Percentiles rank a stretch among this genome's conserved stretches.
phyloP scores from a whole-genome alignment of 2,329 filamentous ascomycete genomes.

The Dactylellina parvicollis region DNA sequence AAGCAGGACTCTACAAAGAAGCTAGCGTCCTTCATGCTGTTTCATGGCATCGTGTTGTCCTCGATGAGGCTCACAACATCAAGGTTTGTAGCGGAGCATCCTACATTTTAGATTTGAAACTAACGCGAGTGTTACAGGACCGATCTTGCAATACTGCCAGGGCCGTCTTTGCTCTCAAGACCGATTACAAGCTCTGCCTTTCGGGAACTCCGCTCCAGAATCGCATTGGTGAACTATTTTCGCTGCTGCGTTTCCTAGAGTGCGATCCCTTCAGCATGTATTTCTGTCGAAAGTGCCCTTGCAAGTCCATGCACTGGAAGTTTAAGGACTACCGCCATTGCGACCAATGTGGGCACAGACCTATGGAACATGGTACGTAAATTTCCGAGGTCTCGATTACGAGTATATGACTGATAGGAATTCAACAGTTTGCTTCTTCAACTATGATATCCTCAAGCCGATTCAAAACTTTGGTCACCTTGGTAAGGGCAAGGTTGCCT shows the following conservation, averaged over 20 bases:
- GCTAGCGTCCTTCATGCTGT: slow-evolving; percentile 82
- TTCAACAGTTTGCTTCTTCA: slow-evolving; percentile 83
- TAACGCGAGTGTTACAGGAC: slow-evolving; percentile 66
- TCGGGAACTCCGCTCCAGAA: slow-evolving; percentile 96
- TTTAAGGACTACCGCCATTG: slow-evolving; percentile 55
- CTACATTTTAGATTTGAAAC: slow-evolving; percentile 16
- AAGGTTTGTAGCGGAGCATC: slow-evolving; percentile 66
- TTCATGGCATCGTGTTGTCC: slow-evolving; percentile 86
- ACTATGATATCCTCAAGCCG: slow-evolving; percentile 92
- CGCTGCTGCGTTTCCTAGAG: slow-evolving; percentile 88
- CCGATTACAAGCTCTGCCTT: slow-evolving; percentile 92
- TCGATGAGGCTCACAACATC: slow-evolving; percentile 96
- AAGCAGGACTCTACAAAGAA: slow-evolving; percentile 82
- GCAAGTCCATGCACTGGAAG: slow-evolving; percentile 82
- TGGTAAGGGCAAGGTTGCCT: slow-evolving; percentile 73
- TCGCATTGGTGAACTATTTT: slow-evolving; percentile 96
- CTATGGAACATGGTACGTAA: slow-evolving; percentile 55
- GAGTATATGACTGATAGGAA: slow-evolving; percentile 63
- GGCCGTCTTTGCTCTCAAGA: slow-evolving; percentile 90
- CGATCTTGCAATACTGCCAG: slow-evolving; percentile 91
- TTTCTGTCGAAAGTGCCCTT: slow-evolving; percentile 87
- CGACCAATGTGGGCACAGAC: slow-evolving; percentile 56
- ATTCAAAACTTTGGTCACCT: slow-evolving; percentile 72
- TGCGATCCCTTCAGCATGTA: slow-evolving; percentile 90
- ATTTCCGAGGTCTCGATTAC: neutral